A percentile compares a stretch with the other conserved stretches of the same genome.
Conservation (phyloP, 441 rosid species). For the Erysimum cheiri region DNA sequence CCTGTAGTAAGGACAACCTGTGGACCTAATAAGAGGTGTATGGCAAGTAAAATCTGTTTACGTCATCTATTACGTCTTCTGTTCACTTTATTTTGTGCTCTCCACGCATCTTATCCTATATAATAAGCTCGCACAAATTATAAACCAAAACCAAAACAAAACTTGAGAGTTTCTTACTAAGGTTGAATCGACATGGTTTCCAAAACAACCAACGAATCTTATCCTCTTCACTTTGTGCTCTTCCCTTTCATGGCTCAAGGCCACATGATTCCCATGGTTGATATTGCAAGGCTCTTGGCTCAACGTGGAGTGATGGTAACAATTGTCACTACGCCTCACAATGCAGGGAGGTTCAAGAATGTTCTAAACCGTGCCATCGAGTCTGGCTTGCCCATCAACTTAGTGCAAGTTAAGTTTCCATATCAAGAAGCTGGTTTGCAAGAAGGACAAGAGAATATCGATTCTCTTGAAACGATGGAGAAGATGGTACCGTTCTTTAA, state of each 20-base stretch:
- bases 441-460: slow-evolving; percentile 43
- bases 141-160: slow-evolving; percentile 28
- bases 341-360: slow-evolving; percentile 37
- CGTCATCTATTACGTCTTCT: slow-evolving; percentile 41
- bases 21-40: slow-evolving; percentile 31
- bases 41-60: slow-evolving; percentile 27
- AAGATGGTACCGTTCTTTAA: slow-evolving; percentile 24
- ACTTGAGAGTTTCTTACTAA: slow-evolving; percentile 1
- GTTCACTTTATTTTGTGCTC: slow-evolving; percentile 10
- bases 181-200: slow-evolving; percentile 21
- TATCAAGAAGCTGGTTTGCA: slow-evolving; percentile 38
- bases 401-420: slow-evolving; percentile 43
- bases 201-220: background rate
- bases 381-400: slow-evolving; percentile 37
- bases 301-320: slow-evolving; percentile 33
- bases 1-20: slow-evolving; percentile 18
- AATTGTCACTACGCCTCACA: slow-evolving; percentile 37
- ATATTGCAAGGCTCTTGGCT: slow-evolving; percentile 44
- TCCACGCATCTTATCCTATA: slow-evolving; percentile 30
- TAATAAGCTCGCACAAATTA: slow-evolving; percentile 25
- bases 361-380: slow-evolving; percentile 26
- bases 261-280: slow-evolving; percentile 44
- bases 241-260: slow-evolving; percentile 46
- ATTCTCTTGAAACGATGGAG: slow-evolving; percentile 29
- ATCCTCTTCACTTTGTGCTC: slow-evolving; percentile 39